Percentiles rank a stretch among this genome's conserved stretches.
phyloP scores from a whole-genome alignment of 805 yeast genomes.

The Monosporozyma unispora region DNA sequence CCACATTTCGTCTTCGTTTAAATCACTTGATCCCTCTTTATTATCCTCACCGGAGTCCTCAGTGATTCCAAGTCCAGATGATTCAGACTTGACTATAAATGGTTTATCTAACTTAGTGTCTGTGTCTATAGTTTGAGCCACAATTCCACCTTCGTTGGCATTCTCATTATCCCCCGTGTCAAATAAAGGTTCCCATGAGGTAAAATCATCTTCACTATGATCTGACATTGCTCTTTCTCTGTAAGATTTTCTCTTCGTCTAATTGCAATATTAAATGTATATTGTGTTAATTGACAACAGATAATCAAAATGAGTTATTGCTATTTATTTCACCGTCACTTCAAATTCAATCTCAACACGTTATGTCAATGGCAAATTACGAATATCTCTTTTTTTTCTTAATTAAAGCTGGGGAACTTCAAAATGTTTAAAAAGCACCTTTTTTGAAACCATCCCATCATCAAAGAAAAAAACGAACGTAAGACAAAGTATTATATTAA shows the following conservation, averaged over 20 bases:
- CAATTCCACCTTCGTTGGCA: not conserved
- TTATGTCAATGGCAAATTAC: not conserved
- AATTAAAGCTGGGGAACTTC: not conserved
- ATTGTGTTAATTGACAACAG: not conserved
- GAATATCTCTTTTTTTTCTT: not conserved
- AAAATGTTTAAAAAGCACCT: not conserved
- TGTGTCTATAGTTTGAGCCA: not conserved
- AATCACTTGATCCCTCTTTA: not conserved
- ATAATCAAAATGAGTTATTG: not conserved
- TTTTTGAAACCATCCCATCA: not conserved
- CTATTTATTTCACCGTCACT: not conserved
- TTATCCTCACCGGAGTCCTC: not conserved
- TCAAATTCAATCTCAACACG: not conserved
- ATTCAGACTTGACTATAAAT: not conserved
- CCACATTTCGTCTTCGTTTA: not conserved
- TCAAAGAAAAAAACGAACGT: no score
- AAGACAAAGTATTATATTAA: no score
- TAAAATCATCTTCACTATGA: not conserved
- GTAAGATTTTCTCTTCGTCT: not conserved
- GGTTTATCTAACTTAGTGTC: not conserved
- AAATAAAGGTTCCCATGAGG: constrained; percentile 4
- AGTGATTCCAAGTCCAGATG: not conserved
- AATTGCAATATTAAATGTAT: not conserved
- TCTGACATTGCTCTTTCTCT: not conserved
- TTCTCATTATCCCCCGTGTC: constrained; percentile 4